phyloP scores from a whole-genome alignment of 1,284 basidiomycete species.

The Flammula alnicola region DNA sequence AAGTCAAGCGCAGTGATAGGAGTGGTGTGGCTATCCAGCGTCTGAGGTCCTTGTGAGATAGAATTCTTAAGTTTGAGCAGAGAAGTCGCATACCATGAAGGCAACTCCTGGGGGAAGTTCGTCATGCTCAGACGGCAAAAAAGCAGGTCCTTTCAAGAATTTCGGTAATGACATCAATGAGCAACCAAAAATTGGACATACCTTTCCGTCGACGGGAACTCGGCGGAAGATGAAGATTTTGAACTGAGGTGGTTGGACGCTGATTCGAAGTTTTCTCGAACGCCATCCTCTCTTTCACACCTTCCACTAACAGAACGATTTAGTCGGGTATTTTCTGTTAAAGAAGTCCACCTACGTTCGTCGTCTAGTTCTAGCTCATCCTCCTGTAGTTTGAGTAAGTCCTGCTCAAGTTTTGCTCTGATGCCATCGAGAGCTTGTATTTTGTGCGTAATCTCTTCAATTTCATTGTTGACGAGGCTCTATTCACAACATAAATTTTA shows the following conservation, averaged over 20 bases:
- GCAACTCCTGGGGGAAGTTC: slow-evolving; percentile 93
- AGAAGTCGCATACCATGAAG: slow-evolving; percentile 79
- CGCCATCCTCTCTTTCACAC: slow-evolving; percentile 82
- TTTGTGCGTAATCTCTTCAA: slow-evolving; percentile 86
- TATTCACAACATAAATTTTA: slow-evolving; percentile 36
- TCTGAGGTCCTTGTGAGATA: slow-evolving; percentile 48
- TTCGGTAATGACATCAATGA: neutral
- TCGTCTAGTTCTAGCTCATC: slow-evolving; percentile 96
- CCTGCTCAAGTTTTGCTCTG: slow-evolving; percentile 79
- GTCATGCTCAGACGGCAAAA: slow-evolving; percentile 97
- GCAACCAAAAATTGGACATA: slow-evolving; percentile 28
- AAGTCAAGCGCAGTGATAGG: slow-evolving; percentile 93
- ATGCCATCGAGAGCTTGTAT: slow-evolving; percentile 87
- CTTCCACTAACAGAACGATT: slow-evolving; percentile 64
- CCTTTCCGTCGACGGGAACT: slow-evolving; percentile 81
- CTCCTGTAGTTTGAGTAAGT: slow-evolving; percentile 88
- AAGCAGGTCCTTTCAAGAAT: slow-evolving; percentile 73
- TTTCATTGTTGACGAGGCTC: slow-evolving; percentile 85
- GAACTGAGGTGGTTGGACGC: slow-evolving; percentile 38
- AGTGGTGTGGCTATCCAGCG: slow-evolving; percentile 78
- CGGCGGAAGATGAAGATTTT: slow-evolving; percentile 53
- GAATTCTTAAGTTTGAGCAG: slow-evolving; percentile 3
- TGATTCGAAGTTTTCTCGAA: slow-evolving; percentile 59
- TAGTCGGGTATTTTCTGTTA: neutral
- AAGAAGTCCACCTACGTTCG: slow-evolving; percentile 66